Percentiles rank a stretch among this genome's conserved stretches.
Conservation (phyloP, 2,329 filamentous ascomycete species). For the Fusarium abutilonis region DNA sequence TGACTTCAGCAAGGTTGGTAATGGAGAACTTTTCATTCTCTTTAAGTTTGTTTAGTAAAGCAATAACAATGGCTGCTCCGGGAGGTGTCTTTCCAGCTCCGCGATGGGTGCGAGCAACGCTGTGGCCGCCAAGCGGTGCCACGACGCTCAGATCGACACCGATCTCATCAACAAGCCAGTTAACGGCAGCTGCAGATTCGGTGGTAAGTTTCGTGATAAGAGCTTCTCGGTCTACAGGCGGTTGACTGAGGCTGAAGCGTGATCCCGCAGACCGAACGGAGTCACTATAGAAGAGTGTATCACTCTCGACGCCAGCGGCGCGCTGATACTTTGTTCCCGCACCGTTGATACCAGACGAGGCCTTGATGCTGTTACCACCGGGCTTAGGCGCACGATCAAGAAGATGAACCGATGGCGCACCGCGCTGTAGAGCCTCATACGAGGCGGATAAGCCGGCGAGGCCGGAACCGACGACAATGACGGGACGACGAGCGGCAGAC, state of each 20-base stretch:
- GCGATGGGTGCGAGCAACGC: conserved; percentile 57
- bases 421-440: conserved; percentile 62
- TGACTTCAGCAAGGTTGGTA: conserved; percentile 63
- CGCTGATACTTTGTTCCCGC: conserved; percentile 67
- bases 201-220: conserved; percentile 61
- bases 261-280: conserved; percentile 66
- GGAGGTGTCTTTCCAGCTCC: conserved; percentile 66
- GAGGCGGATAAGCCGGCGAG: conserved; percentile 71
- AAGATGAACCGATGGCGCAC: conserved; percentile 61
- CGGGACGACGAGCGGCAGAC: conserved; percentile 43
- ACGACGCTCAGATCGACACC: conserved; percentile 68
- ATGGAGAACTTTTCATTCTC: conserved; percentile 62
- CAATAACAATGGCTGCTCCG: conserved; percentile 66
- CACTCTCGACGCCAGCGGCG: conserved; percentile 47
- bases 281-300: conserved; percentile 62
- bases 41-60: conserved; percentile 62
- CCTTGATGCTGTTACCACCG: conserved; percentile 73
- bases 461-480: conserved; percentile 72
- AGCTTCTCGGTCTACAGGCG: conserved; percentile 50
- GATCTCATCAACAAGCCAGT: conserved; percentile 66
- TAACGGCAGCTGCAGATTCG: conserved; percentile 59
- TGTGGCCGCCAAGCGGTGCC: conserved; percentile 68
- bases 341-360: conserved; percentile 73
- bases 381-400: conserved; percentile 69
- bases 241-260: conserved; percentile 46